These are phyloP conservation scores for Echinochloa phyllopogon DNA, from an alignment of 176 grass and related monocot genomes.

Conservation along the genomic window DNA sequence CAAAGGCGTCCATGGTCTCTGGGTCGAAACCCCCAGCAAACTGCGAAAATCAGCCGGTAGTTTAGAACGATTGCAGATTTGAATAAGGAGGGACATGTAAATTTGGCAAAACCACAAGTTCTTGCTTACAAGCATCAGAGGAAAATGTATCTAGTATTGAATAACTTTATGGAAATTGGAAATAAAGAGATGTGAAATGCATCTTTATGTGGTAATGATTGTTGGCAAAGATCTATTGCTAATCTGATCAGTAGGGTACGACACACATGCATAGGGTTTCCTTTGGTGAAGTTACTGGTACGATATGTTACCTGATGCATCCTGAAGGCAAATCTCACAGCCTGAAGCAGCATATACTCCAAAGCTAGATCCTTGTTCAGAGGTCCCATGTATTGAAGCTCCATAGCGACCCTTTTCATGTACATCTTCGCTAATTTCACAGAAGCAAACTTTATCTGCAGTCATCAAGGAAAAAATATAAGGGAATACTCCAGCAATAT, in stretches of 20 bases:
- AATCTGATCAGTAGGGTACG: not conserved
- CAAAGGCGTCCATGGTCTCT: slow-evolving; percentile 95
- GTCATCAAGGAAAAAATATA: not conserved
- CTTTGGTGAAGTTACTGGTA: not conserved
- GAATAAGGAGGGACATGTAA: not conserved
- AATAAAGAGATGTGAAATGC: not conserved
- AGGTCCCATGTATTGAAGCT: slow-evolving; percentile 89
- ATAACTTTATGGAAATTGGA: not conserved
- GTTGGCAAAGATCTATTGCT: not conserved
- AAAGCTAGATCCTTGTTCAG: slow-evolving; percentile 92
- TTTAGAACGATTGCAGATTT: slow-evolving; percentile 37
- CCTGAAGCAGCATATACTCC: slow-evolving; percentile 99
- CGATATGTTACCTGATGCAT: slow-evolving; percentile 87
- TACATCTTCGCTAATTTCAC: slow-evolving; percentile 94
- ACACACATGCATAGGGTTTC: not conserved
- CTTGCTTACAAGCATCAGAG: not conserved
- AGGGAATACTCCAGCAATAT: not conserved
- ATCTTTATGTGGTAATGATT: not conserved
- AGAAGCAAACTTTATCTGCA: slow-evolving; percentile 97
- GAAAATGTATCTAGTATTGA: not conserved
- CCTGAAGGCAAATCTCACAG: slow-evolving; percentile 97
- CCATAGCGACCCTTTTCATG: slow-evolving; percentile 96
- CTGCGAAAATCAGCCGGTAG: slow-evolving; percentile 36
- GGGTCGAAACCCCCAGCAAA: slow-evolving; percentile 96
- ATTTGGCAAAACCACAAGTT: not conserved